Evolutionary conservation across 2,329 filamentous ascomycete species (phyloP), one percentile per base, ranked within the genome.

Genomic region (Lachnellula arida): DNA sequence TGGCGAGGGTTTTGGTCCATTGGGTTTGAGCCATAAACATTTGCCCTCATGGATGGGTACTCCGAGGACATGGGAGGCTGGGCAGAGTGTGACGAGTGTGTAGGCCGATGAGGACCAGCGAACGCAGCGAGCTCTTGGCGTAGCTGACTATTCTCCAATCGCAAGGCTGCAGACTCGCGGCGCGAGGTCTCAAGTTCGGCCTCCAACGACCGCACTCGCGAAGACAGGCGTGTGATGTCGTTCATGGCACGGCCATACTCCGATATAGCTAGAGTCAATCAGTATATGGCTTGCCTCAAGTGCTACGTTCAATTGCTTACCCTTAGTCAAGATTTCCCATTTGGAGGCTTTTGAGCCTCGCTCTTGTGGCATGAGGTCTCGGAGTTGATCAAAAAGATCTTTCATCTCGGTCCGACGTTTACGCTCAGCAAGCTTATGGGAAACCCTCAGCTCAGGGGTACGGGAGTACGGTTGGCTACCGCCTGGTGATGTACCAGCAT

Each of bases 391-490:
- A 67, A 94, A 94, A 0, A 94, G 74, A 66, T 89, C 86, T 74
- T 94, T 94, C 89, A 94, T 94, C 69, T 94, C 89, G 8, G 89
- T 92, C 58, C 89, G 78, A 40, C 89, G 81, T 74, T 94, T 94
- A 39, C 89, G 80, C 72, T 94, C 89, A 0, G 89, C 89, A 54
- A 94, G 80, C 72, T 94, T 94, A 73, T 94, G 89, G 67, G 88
- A 93, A 49, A 93, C 82, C 22, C 89, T 82, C 40, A 94, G 76
- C 71, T 94, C 89, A 0, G 89, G 89, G 0, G 89, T 94, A 42
- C 89, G 78, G 65, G 88, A 92, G 71, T 94, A 94, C 2, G 89
- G 90, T 61, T 90, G 88, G 23, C 81, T 78, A 11, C 84, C 80
- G 73, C 74, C 55, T 73, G 74, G 14, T 72, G 75, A 70, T n/a